These are phyloP conservation scores for Syzygium aromaticum DNA, from an alignment of 345 rosid genomes.

Conservation along the genomic window DNA sequence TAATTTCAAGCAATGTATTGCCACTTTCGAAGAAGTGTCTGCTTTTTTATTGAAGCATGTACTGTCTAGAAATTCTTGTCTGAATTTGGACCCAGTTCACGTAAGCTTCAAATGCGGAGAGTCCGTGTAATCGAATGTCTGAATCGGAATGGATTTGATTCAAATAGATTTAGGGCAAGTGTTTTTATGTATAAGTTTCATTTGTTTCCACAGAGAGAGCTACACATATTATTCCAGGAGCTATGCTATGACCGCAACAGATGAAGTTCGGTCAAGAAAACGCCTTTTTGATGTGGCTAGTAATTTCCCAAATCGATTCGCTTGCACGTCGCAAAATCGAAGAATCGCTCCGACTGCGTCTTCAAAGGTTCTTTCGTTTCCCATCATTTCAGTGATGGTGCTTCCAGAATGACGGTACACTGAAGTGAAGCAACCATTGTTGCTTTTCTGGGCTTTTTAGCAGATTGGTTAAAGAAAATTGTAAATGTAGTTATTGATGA, in stretches of 20 bases:
- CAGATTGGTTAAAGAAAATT: background rate
- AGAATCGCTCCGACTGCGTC: background rate
- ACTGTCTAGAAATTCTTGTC: fast-evolving
- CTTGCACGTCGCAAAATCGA: too few relatives aligned
- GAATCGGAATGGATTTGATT: too few relatives aligned
- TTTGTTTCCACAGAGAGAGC: too few relatives aligned
- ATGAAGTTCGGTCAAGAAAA: background rate
- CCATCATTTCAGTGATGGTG: background rate
- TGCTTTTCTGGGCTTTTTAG: background rate
- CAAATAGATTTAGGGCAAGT: too few relatives aligned
- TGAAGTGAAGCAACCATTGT: background rate
- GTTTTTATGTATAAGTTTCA: too few relatives aligned
- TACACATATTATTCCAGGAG: too few relatives aligned
- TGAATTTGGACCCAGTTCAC: too few relatives aligned
- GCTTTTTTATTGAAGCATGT: background rate
- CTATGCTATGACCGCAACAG: background rate
- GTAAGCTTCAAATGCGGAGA: too few relatives aligned
- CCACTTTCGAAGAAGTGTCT: background rate
- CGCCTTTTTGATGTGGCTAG: background rate
- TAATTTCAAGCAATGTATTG: too few relatives aligned
- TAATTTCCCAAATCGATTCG: too few relatives aligned
- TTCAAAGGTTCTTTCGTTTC: background rate
- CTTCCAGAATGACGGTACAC: background rate
- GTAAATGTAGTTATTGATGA: background rate
- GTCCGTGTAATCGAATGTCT: too few relatives aligned